Conservation (phyloP, 768 basidiomycete genomes). For the Lanmaoa rubissima region DNA sequence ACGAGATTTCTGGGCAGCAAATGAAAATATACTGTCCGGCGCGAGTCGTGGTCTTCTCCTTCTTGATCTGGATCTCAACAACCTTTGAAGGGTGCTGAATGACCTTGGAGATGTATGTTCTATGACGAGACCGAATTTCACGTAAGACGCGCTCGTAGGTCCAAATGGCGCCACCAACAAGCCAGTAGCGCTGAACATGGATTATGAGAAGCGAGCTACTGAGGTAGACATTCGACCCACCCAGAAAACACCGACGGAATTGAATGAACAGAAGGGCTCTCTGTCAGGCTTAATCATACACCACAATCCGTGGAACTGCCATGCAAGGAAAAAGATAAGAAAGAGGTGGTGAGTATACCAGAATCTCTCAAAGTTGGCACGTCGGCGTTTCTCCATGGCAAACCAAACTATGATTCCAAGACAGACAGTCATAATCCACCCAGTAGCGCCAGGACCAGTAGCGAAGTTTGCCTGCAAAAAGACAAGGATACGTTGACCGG, state of each 20-base stretch:
- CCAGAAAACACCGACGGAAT: slow-evolving; percentile 93
- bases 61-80: slow-evolving; percentile 96
- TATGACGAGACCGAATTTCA: slow-evolving; percentile 86
- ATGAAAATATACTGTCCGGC: slow-evolving; percentile 96
- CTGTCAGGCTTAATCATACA: slow-evolving; percentile 94
- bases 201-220: slow-evolving; percentile 4
- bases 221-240: slow-evolving; percentile 40
- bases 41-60: slow-evolving; percentile 79
- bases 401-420: slow-evolving; percentile 83
- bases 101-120: slow-evolving; percentile 91
- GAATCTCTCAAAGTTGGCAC: slow-evolving; percentile 82
- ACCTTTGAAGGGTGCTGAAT: slow-evolving; percentile 95
- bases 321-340: slow-evolving; percentile 87
- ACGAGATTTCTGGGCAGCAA: slow-evolving; percentile 86
- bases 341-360: slow-evolving; percentile 91
- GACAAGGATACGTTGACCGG: slow-evolving; percentile 55
- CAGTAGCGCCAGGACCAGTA: slow-evolving; percentile 79
- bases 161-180: slow-evolving; percentile 83
- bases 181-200: slow-evolving; percentile 74
- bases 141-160: slow-evolving; percentile 86
- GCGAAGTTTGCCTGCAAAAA: slow-evolving; percentile 79
- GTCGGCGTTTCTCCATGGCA: slow-evolving; percentile 76
- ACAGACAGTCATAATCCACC: slow-evolving; percentile 81
- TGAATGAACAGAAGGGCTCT: slow-evolving; percentile 82
- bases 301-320: slow-evolving; percentile 97